Evolutionary conservation across 371 early-diverging fungal species (phyloP).

Genomic region (Saksenaea vasiformis): DNA sequence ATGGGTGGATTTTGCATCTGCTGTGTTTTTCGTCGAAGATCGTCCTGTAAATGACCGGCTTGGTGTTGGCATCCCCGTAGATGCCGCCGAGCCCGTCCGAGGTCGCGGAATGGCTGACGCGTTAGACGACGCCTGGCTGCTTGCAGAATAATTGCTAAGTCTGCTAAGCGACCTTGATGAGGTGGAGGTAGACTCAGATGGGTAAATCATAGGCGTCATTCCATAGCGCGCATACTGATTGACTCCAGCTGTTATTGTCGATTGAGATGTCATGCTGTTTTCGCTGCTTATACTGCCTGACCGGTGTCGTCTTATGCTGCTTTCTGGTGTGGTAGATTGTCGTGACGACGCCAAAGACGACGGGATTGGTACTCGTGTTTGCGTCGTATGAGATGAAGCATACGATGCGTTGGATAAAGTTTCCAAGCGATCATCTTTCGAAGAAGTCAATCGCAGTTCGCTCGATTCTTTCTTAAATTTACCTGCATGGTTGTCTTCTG

Average conservation of each 20-base stretch:
- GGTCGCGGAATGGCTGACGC: slow-evolving; percentile 9
- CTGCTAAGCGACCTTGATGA: slow-evolving; percentile 46
- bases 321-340: slow-evolving; percentile 6
- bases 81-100: slow-evolving; percentile 1
- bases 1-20: slow-evolving; percentile 6
- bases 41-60: not conserved
- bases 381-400: slow-evolving; percentile 6
- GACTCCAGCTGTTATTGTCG: slow-evolving; percentile 30
- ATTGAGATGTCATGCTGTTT: slow-evolving; percentile 45
- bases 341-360: slow-evolving; percentile 6
- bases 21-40: not conserved
- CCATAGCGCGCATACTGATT: slow-evolving; percentile 36
- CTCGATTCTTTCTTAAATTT: not conserved
- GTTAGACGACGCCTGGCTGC: slow-evolving; percentile 14
- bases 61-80: slow-evolving; percentile 5
- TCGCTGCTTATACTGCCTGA: slow-evolving; percentile 52
- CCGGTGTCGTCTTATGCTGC: slow-evolving; percentile 9
- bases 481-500: slow-evolving; percentile 9
- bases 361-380: slow-evolving; percentile 8
- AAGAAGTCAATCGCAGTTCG: not conserved
- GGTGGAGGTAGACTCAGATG: slow-evolving; percentile 37
- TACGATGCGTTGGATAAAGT: not conserved
- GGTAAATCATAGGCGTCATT: slow-evolving; percentile 39
- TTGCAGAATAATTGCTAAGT: slow-evolving; percentile 42
- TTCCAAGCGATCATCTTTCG: not conserved